Base-by-base conservation (phyloP, 345 rosid genomes). In the Eucalyptus sp. region DNA sequence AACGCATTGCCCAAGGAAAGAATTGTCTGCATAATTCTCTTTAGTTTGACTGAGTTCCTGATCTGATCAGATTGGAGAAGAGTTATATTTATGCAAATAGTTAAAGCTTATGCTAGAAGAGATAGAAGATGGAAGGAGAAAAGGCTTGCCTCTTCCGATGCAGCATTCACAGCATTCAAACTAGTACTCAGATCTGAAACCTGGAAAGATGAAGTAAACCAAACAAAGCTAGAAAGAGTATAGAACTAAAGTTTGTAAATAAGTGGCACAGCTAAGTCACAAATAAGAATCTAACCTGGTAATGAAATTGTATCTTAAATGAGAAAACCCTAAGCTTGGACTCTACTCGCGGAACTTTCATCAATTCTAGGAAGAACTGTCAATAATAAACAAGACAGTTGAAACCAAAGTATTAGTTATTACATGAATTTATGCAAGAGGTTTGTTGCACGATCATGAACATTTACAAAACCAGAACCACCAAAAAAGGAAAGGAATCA, bases 21-120 rank as follows among this genome's bases (percentile, higher is more conserved):
- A 92, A 97, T 94, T 87, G 98, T 97, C 94, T 97, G 98, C 99
- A 97, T 97, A 87, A 97, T 93, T 91, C 95, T 95, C 93, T 95
- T 96, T 89, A 97, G 93, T 92, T 96, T 96, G 86, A 89, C 93
- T 80, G 97, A 95, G 88, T 91, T 92, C 92, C 93, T 94, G 86
- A 95, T 91, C 97, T 96, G 96, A 90, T 89, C 89, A 90, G 87
- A 86, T 44, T 60, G n/a, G 66, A 54, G 68, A 13, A 86, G 68
- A 76, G 48, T 41, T 41, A 41, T 41, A 11, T 76, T 76, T 76
- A 49, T 31, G 51, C 24, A 27, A 43, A 81, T 89, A 50, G 64
- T 31, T 24, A 51, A 25, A 51, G 18, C 25, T 41, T 76, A 20
- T 41, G 48, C 48, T 20, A 43, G 48, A 76, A 76, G 48, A 68